Conservation (phyloP, 305 asterid genomes). For the Euphrasia arctica region DNA sequence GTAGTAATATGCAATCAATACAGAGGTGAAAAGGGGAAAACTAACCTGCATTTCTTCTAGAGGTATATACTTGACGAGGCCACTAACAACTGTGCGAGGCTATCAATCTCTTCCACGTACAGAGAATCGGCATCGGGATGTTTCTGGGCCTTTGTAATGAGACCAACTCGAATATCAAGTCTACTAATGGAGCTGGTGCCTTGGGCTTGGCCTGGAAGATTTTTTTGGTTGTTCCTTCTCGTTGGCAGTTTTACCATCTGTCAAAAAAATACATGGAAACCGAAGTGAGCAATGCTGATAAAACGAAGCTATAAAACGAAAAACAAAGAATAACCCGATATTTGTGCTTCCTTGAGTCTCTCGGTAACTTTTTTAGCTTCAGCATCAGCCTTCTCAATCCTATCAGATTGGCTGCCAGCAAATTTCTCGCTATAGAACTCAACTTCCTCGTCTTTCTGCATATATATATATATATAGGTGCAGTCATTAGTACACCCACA, state of each 20-base stretch:
- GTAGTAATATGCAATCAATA: neutral
- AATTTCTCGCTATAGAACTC: slow-evolving; percentile 53
- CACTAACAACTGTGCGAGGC: slow-evolving; percentile 96
- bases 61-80: slow-evolving; percentile 87
- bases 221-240: slow-evolving; percentile 53
- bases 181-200: slow-evolving; percentile 63
- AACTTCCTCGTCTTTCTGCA: slow-evolving; percentile 81
- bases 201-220: slow-evolving; percentile 53
- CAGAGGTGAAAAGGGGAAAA: slow-evolving; percentile 15
- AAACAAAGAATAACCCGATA: slow-evolving; percentile 51
- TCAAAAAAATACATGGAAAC: slow-evolving; percentile 15
- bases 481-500: slow-evolving; percentile 20
- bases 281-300: no score
- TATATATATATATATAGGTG: slow-evolving; percentile 26
- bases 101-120: slow-evolving; percentile 93
- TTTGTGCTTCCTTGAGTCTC: slow-evolving; percentile 52
- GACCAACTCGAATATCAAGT: slow-evolving; percentile 92
- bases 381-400: slow-evolving; percentile 68
- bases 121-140: slow-evolving; percentile 95
- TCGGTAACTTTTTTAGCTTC: slow-evolving; percentile 62
- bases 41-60: slow-evolving; percentile 97
- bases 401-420: slow-evolving; percentile 94
- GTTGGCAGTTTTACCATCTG: slow-evolving; percentile 53
- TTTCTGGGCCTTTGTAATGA: slow-evolving; percentile 72
- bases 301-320: neutral